Evolutionary conservation across 1,284 basidiomycete genomes (phyloP), one percentile per base, ranked within the genome.

Genomic region (Fomitiporia mediterranea): DNA sequence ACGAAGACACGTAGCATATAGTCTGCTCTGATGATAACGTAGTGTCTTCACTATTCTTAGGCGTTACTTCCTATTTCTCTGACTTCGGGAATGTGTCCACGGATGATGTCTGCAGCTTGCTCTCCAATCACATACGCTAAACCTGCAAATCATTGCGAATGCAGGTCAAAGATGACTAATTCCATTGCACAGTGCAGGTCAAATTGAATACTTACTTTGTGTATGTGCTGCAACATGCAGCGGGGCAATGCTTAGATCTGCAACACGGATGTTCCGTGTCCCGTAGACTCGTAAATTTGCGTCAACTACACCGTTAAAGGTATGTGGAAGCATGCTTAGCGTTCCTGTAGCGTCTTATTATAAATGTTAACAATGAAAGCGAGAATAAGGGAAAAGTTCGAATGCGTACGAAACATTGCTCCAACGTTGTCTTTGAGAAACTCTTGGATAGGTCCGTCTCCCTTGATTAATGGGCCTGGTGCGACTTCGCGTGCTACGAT

Each of bases 221-320:
- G 53, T 55, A 46, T 51, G 66, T 11, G 58, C 62, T 7, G 61
- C 61, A 25, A 66, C 48, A 23, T 64, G 62, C 9, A 76, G 62
- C 1, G 76, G 75, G 47, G 73, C 67, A 63, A 77, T 69, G 6
- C 70, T 72, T 25, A 73, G 63, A 65, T 77, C 75, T 35, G 72
- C 62, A 17, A 67, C 62, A 9, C 65, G 60, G 15, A 80, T 56
- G 67, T 81, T 81, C 59, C 58, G 58, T 5, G 78, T 75, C 28
- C 78, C 79, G 66, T 81, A 79, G 4, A 81, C 79, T 49, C 71
- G 64, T 39, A 77, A 61, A 46, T 69, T 69, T 15, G 72, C 65
- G 65, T 75, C 74, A 37, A 80, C 78, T 15, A 79, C 78, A 60
- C 78, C 78, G 42, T 77, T 76, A 55, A 67, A 58, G 30, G 67